phyloP scores from a whole-genome alignment of 2,329 filamentous ascomycete genomes.

The Cordyceps pruinosa region DNA sequence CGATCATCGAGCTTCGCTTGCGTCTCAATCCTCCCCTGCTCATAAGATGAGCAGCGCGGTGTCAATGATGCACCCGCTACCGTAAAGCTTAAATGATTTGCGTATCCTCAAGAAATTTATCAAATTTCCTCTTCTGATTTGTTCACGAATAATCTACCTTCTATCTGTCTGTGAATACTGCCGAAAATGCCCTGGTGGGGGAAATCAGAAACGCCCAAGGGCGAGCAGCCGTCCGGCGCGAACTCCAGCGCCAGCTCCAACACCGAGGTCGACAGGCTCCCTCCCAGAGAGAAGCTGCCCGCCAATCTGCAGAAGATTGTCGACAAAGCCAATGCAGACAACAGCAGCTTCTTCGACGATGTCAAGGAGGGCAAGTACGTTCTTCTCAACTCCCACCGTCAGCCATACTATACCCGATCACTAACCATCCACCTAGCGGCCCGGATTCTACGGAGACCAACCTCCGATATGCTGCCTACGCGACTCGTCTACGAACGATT shows the following conservation, averaged over 20 bases:
- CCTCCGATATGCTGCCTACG: constrained; percentile 89
- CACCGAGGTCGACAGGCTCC: constrained; percentile 39
- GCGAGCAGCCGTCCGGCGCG: constrained; percentile 17
- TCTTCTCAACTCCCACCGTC: not conserved
- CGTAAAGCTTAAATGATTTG: not conserved
- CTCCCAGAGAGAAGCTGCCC: constrained; percentile 45
- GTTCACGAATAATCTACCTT: not conserved
- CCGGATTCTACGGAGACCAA: constrained; percentile 77
- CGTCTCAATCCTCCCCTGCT: too few species aligned
- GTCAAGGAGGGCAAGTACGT: constrained; percentile 73
- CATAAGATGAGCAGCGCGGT: not conserved
- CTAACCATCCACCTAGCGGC: constrained; percentile 21
- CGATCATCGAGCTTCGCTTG: not conserved
- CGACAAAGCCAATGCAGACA: constrained; percentile 51
- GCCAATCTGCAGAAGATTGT: constrained; percentile 50
- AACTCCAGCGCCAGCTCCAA: constrained; percentile 9
- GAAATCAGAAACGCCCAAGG: constrained; percentile 27
- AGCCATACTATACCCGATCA: constrained; percentile 15
- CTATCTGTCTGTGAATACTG: not conserved
- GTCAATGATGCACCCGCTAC: not conserved
- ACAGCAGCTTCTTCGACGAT: constrained; percentile 67
- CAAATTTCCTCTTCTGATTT: not conserved
- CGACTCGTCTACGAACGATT: constrained; percentile 75
- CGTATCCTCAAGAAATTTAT: not conserved
- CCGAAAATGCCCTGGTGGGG: constrained; percentile 37